Conservation (phyloP, 2,329 filamentous ascomycete species). For the Trichoderma guizhouense region DNA sequence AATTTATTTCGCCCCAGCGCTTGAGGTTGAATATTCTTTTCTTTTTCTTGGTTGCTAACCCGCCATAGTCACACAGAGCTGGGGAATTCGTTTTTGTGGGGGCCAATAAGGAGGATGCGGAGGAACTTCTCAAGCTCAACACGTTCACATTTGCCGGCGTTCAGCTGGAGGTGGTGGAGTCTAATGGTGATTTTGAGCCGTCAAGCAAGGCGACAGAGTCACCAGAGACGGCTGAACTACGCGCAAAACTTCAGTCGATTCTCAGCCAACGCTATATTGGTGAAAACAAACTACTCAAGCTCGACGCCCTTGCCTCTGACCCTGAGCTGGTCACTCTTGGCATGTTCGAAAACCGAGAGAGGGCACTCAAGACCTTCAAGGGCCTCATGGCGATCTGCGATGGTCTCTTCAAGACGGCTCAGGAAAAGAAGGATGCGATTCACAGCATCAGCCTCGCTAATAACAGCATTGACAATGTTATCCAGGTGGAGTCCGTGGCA, state of each 20-base stretch:
- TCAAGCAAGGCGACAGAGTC: conserved; percentile 45
- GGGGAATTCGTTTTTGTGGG: conserved; percentile 68
- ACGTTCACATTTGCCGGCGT: conserved; percentile 66
- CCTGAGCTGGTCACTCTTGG: conserved; percentile 68
- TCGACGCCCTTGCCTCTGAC: conserved; percentile 75
- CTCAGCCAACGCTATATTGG: conserved; percentile 71
- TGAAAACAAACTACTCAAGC: conserved; percentile 71
- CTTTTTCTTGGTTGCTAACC: conserved; percentile 62
- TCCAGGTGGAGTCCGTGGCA: conserved; percentile 69
- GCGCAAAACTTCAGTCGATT: conserved; percentile 65
- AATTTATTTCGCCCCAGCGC: conserved; percentile 18
- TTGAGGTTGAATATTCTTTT: conserved; percentile 28
- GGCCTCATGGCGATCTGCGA: conserved; percentile 87
- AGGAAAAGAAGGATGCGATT: conserved; percentile 74
- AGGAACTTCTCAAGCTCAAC: conserved; percentile 65
- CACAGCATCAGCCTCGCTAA: conserved; percentile 76
- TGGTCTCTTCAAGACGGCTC: conserved; percentile 65
- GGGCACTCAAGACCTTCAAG: conserved; percentile 83
- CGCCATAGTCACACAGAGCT: conserved; percentile 64
- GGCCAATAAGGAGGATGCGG: conserved; percentile 60
- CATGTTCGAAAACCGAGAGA: conserved; percentile 68
- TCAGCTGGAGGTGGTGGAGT: conserved; percentile 53
- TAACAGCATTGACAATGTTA: conserved; percentile 73
- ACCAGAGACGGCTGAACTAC: conserved; percentile 56
- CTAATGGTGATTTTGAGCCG: conserved; percentile 38